These are phyloP conservation scores for Alnus rubra DNA, from an alignment of 306 rosid species.

Conservation along the genomic window DNA sequence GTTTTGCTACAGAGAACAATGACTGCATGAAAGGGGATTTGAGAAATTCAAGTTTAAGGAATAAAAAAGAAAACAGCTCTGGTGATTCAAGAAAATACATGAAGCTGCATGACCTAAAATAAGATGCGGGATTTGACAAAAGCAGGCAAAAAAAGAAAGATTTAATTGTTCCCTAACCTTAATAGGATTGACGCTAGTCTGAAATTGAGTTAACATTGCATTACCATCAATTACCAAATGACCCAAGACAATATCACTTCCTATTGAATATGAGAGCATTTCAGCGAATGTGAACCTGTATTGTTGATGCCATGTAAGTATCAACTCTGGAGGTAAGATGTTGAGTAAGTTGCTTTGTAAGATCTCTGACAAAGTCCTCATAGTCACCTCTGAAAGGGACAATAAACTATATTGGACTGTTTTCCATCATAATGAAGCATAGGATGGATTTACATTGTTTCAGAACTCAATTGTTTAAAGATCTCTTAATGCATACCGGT, in stretches of 20 bases:
- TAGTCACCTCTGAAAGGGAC: slow-evolving; percentile 68
- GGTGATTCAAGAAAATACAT: background rate
- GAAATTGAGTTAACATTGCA: background rate
- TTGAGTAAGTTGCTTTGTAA: slow-evolving; percentile 71
- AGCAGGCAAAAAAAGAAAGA: background rate
- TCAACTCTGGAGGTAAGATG: slow-evolving; percentile 80
- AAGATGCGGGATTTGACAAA: background rate
- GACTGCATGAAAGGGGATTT: background rate
- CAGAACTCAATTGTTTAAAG: slow-evolving; percentile 18
- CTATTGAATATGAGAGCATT: background rate
- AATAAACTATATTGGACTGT: slow-evolving; percentile 6
- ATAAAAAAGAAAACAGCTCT: background rate
- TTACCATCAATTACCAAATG: background rate
- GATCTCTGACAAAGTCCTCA: slow-evolving; percentile 76
- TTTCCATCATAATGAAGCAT: slow-evolving; percentile 3
- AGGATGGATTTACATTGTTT: slow-evolving; percentile 11
- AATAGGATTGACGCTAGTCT: background rate
- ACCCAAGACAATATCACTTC: background rate
- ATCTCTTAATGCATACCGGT: slow-evolving; percentile 53
- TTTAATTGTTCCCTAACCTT: background rate
- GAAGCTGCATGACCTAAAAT: background rate
- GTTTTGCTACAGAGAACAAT: background rate
- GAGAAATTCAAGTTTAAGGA: background rate
- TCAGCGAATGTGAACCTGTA: slow-evolving; percentile 57
- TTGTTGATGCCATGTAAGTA: slow-evolving; percentile 71